Evolutionary conservation across 164 flowering plant genomes (phyloP), one percentile per base, ranked within the genome.

Genomic region (Vitis vinifera): DNA sequence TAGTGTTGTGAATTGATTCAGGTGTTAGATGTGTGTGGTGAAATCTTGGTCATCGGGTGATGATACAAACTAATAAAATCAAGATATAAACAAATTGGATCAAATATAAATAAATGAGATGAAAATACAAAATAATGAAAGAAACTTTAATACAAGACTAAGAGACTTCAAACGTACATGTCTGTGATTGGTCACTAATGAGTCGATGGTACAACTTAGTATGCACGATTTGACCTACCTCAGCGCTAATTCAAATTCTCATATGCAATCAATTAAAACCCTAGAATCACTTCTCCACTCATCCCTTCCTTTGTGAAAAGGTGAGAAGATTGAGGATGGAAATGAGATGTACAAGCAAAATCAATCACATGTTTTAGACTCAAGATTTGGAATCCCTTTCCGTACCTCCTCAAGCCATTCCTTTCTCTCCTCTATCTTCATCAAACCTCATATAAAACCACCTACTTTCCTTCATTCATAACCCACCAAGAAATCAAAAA

Each of bases 341-440:
- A 60, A 55, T 30, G 48, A 14, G 57, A 29, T 6, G 55, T 29
- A 19, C 52, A 67, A 37, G 48, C 49, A 11, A 59, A 59, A 61
- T 4, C 59, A 10, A 16, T 16, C 2, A 7, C 29, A 13, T 61
- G 31, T 37, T 27, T 17, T 27, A 11, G 8, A n/a, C 1, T 19
- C 5, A 8, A 14, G 64, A 69, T 29, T 27, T 1, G 51, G 69
- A 62, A 70, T 73, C 47, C 16, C 67, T 68, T 60, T 55, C 68
- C 63, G 30, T 55, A 37, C 44, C 67, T 52, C 65, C n/a, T 29
- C 23, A 79, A 76, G 78, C 62, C 61, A 80, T 77, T 67, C 75
- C 68, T 77, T 74, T 61, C 70, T 31, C 57, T 30, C 49, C 49
- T 19, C 14, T 8, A 10, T 58, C 16, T 58, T n/a, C 62, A 29